Evolutionary conservation across 2,329 filamentous ascomycete genomes (phyloP), one percentile per base, ranked within the genome.

Genomic region (Aspergillus texensis): DNA sequence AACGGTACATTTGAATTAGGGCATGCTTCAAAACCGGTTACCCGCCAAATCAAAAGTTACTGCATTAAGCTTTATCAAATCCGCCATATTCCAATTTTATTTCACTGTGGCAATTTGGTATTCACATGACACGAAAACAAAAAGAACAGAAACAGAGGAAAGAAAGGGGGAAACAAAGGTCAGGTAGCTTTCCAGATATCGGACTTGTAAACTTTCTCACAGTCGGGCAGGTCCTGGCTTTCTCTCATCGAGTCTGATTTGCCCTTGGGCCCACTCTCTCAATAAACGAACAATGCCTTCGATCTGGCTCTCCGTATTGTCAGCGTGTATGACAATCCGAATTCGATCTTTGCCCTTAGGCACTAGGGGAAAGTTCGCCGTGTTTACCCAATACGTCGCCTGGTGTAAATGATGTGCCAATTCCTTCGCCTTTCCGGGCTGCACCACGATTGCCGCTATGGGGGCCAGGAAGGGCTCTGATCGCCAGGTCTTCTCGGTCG

Each of bases 371-470:
- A 53, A 57, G 21, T 60, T 58, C 19, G 60, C 56, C 2, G 58
- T 12, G n/a, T 65, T 65, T 12, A 65, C 64, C 64, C 64, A 63
- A 39, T 52, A 62, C 32, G 48, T 41, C 10, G 36, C 48, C 45
- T 34, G 41, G 6, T 53, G 48, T 41, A 65, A n/a, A 14, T n/a
- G 36, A 19, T 62, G 43, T 10, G 57, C 58, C 43, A 65, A 41
- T 9, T 46, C 34, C 19, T 26, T 19, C 3, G 58, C 58, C 19
- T 56, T 30, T 3, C 41, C 56, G 3, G 58, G 28, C 45, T 50
- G 62, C 1, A 58, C 26, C 21, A 63, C 32, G 1, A 65, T n/a
- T 30, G 61, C 57, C 4, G 60, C 41, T 26, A 65, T 57, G n/a
- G 64, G 61, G 6, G 64, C 58, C 24, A 59, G 57, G 46, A 65